Base-by-base conservation (phyloP, 2,329 filamentous ascomycete species). In the Neospermospora avenae region DNA sequence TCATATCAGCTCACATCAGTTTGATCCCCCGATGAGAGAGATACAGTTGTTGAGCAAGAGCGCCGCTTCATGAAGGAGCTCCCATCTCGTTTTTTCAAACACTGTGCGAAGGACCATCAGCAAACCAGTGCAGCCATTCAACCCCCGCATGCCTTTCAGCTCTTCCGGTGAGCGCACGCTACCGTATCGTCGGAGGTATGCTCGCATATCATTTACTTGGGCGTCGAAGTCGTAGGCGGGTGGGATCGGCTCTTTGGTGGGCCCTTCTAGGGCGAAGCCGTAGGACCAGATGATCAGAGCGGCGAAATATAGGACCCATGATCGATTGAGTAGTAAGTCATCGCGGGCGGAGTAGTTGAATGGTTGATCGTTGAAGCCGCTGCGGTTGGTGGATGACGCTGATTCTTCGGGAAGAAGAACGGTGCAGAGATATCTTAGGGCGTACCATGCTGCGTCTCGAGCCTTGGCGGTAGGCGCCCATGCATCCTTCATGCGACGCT, bases 301-400 rank as follows among this genome's bases (percentile, higher is more conserved):
- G 0, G 95, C 91, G 71, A 96, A 96, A 75, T 97, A 99, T 55
- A 98, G 79, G 11, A 97, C 92, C 93, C 95, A 99, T 0, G 93
- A 91, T 16, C 95, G 83, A 70, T 98, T 96, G 61, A 98, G 82
- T 1, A 97, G 81, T 56, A 92, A 89, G 69, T 99, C 95, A 68
- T 96, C 90, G 20, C 91, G 84, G 0, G 93, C 91, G 18, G 86
- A 88, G 74, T 98, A 99, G 6, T 81, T 78, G 4, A 77, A 77
- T 18, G 74, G 74, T 14, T 64, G 62, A 49, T 73, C 72, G 51
- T 74, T 71, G 11, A 70, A 70, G 28, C 70, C 66, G 20, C 67
- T 65, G 60, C 60, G 59, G 22, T 75, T 73, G 44, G 72, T 74
- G 37, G 73, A 77, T 60, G 72, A 74, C 58, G 71, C 73, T 58